phyloP scores from a whole-genome alignment of 2,329 filamentous ascomycete genomes.

The Ophiognomonia clavigignenti-juglandacearum region DNA sequence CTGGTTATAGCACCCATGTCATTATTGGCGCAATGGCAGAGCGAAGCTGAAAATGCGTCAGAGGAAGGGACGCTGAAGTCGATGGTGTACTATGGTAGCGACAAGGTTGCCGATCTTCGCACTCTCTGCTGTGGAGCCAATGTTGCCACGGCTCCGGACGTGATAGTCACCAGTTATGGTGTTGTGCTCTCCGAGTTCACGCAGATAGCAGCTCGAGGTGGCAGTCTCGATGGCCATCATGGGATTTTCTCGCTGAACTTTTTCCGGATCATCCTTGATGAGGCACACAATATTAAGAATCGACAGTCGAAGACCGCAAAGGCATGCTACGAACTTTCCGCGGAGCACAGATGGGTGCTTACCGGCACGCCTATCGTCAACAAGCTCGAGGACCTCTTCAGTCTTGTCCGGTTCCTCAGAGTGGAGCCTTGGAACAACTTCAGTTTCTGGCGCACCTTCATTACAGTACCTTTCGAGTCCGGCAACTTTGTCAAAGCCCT shows the following conservation, averaged over 20 bases:
- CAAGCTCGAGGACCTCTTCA: conserved; percentile 89
- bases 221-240: conserved; percentile 59
- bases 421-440: conserved; percentile 99
- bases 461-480: conserved; percentile 93
- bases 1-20: conserved; percentile 97
- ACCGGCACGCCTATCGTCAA: conserved; percentile 98
- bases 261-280: conserved; percentile 91
- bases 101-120: conserved; percentile 76
- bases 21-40: conserved; percentile 93
- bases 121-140: conserved; percentile 73
- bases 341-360: conserved; percentile 84
- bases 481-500: conserved; percentile 90
- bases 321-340: conserved; percentile 86
- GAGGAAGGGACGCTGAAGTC: conserved; percentile 75
- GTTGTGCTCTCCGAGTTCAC: conserved; percentile 85
- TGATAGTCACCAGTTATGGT: conserved; percentile 94
- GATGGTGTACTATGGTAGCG: conserved; percentile 86
- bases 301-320: conserved; percentile 88
- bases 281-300: conserved; percentile 91
- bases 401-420: conserved; percentile 82
- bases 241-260: conserved; percentile 91
- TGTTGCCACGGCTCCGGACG: conserved; percentile 69
- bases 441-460: conserved; percentile 98
- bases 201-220: conserved; percentile 61
- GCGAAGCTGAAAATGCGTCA: conserved; percentile 88